Evolutionary conservation across 1,284 basidiomycete genomes (phyloP).

Genomic region (Malassezia pachydermatis): DNA sequence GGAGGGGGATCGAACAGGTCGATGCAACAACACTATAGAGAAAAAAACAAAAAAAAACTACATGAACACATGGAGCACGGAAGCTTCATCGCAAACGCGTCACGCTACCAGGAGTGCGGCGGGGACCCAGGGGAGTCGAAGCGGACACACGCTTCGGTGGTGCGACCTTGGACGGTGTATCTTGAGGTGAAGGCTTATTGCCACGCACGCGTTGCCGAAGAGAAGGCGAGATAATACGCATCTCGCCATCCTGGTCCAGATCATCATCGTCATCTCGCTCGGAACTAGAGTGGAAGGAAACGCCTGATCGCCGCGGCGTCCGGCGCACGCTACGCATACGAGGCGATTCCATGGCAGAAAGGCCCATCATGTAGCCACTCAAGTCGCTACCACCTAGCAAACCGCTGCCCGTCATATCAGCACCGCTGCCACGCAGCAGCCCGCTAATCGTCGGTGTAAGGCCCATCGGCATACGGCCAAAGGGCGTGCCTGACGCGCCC

Average conservation of each 20-base stretch:
- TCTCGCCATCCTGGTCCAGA: conserved; percentile 3
- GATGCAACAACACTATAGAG: conserved; percentile 3
- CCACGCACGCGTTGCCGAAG: conserved; percentile 5
- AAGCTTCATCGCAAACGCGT: too few species aligned
- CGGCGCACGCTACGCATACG: conserved; percentile 11
- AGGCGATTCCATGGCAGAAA: conserved; percentile 24
- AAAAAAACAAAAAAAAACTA: too few species aligned
- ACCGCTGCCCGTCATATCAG: conserved; percentile 16
- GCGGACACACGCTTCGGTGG: conserved; percentile 3
- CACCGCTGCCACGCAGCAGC: conserved; percentile 16
- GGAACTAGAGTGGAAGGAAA: conserved; percentile 14
- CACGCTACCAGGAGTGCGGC: conserved; percentile 4
- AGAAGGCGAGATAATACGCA: conserved; percentile 15
- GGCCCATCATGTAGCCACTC: conserved; percentile 19
- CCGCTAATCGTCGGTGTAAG: conserved; percentile 30
- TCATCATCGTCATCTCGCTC: conserved; percentile 19
- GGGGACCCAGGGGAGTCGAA: too few species aligned
- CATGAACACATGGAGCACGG: too few species aligned
- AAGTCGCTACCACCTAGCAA: conserved; percentile 23
- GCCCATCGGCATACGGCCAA: conserved; percentile 19
- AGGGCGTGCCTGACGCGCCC: conserved; percentile 21
- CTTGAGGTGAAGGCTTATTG: conserved; percentile 3
- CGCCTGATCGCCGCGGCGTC: conserved; percentile 13
- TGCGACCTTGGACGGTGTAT: conserved; percentile 12
- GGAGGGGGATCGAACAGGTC: background rate